phyloP scores from a whole-genome alignment of 2,329 filamentous ascomycete species.

The Ophiostoma tasmaniense region DNA sequence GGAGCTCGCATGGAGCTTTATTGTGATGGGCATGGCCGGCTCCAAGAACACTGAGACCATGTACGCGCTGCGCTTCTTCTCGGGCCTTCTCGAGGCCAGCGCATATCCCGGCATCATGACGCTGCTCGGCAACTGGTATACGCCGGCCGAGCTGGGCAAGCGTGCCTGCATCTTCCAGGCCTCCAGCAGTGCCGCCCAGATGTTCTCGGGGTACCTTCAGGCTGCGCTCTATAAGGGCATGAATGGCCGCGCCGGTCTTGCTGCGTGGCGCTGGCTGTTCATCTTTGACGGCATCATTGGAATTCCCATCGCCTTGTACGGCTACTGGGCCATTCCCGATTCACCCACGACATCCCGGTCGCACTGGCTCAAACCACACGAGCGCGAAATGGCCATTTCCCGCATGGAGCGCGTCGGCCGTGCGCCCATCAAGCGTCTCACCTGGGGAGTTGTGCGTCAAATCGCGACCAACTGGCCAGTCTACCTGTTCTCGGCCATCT shows the following conservation, averaged over 20 bases:
- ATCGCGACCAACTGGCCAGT: not conserved
- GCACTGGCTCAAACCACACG: not conserved
- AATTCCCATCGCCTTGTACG: not conserved
- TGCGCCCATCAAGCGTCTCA: not conserved
- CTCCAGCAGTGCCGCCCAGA: conserved; percentile 31
- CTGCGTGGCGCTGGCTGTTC: conserved; percentile 11
- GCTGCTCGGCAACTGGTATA: conserved; percentile 35
- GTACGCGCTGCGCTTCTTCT: conserved; percentile 40
- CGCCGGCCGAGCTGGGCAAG: conserved; percentile 32
- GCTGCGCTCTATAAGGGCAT: conserved; percentile 32
- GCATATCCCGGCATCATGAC: conserved; percentile 37
- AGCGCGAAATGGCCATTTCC: not conserved
- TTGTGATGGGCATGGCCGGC: conserved; percentile 25
- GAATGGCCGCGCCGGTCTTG: conserved; percentile 17
- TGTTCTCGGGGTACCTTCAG: conserved; percentile 31
- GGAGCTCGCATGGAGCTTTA: conserved; percentile 30
- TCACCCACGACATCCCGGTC: not conserved
- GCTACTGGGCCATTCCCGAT: not conserved
- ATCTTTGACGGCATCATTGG: conserved; percentile 12
- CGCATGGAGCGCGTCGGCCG: not conserved
- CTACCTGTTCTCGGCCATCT: not conserved
- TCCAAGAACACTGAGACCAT: conserved; percentile 41
- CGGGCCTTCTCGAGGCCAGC: conserved; percentile 36
- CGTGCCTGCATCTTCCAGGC: conserved; percentile 35
- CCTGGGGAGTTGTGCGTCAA: not conserved